Percentiles rank a stretch among this genome's conserved stretches.
Evolutionary conservation across 2,329 filamentous ascomycete genomes (phyloP).

Genomic region (Fusarium cyanostomum): DNA sequence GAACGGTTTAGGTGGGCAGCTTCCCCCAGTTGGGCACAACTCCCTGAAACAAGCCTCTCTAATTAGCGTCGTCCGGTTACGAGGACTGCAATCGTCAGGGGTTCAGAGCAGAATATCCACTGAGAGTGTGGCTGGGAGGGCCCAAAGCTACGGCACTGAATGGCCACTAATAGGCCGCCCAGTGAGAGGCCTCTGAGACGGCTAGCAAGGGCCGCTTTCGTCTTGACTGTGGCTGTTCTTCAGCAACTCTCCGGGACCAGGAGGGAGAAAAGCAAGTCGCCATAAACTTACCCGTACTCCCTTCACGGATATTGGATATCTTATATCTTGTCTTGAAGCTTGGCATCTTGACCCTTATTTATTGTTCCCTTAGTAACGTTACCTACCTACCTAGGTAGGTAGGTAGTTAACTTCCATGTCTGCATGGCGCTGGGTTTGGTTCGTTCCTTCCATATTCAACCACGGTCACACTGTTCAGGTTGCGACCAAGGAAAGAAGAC

Average conservation of each 20-base stretch:
- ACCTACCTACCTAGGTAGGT: too few relatives aligned
- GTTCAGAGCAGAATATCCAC: conserved; percentile 5
- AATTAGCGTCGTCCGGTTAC: conserved; percentile 23
- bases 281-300: not conserved
- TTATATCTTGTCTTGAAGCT: not conserved
- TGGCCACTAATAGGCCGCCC: conserved; percentile 20
- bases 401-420: too few relatives aligned
- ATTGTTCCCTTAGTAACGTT: not conserved
- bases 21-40: conserved; percentile 18
- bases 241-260: not conserved
- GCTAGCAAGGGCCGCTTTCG: conserved; percentile 23
- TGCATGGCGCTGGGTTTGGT: not conserved
- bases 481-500: not conserved
- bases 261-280: not conserved
- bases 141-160: not conserved
- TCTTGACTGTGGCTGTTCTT: conserved; percentile 24
- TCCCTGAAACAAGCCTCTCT: conserved; percentile 37
- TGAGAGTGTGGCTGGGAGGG: conserved; percentile 14
- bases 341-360: not conserved
- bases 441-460: not conserved
- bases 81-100: conserved; percentile 27
- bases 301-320: not conserved
- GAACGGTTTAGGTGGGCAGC: conserved; percentile 8
- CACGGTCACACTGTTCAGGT: not conserved
- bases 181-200: conserved; percentile 34